Percentiles rank a stretch among this genome's conserved stretches.
Evolutionary conservation across 2,329 filamentous ascomycete species (phyloP).

Genomic region (Trichoderma koningii): DNA sequence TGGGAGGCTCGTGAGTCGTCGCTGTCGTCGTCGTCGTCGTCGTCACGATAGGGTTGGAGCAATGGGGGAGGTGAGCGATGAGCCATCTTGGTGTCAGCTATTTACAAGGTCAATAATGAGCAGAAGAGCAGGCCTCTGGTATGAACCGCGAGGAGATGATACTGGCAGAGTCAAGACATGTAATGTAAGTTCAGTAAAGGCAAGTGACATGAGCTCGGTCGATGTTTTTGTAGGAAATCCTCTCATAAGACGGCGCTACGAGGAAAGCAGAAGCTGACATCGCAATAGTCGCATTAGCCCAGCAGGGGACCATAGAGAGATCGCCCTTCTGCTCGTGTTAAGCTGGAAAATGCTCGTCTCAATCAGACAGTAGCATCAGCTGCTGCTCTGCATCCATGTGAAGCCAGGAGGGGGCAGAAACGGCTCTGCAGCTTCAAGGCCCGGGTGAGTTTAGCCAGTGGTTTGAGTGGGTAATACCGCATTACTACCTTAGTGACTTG

Average conservation of each 20-base stretch:
- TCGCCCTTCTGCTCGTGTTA: conserved; percentile 8
- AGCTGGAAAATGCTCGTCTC: conserved; percentile 8
- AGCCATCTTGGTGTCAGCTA: conserved; percentile 2
- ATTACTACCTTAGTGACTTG: too few relatives aligned
- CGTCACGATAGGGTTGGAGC: conserved; percentile 14
- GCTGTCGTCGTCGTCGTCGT: background rate
- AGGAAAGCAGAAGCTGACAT: conserved; percentile 1
- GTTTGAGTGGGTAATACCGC: background rate
- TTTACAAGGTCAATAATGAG: background rate
- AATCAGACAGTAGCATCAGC: background rate
- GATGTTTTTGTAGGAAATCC: too few relatives aligned
- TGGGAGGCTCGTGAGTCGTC: conserved; percentile 10
- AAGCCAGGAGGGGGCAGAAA: background rate
- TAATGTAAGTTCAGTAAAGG: too few relatives aligned
- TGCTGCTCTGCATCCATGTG: conserved; percentile 4
- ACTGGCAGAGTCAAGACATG: too few relatives aligned
- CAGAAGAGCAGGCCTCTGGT: background rate
- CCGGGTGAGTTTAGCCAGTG: conserved; percentile 1
- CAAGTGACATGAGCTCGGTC: too few relatives aligned
- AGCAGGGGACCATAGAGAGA: background rate
- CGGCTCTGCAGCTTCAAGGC: background rate
- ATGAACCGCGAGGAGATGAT: too few relatives aligned
- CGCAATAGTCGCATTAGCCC: background rate
- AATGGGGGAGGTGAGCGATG: conserved; percentile 22
- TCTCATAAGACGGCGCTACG: background rate